These are phyloP conservation scores for Globisporangium viniferum DNA, from an alignment of 352 stramenopile species.

Conservation along the genomic window DNA sequence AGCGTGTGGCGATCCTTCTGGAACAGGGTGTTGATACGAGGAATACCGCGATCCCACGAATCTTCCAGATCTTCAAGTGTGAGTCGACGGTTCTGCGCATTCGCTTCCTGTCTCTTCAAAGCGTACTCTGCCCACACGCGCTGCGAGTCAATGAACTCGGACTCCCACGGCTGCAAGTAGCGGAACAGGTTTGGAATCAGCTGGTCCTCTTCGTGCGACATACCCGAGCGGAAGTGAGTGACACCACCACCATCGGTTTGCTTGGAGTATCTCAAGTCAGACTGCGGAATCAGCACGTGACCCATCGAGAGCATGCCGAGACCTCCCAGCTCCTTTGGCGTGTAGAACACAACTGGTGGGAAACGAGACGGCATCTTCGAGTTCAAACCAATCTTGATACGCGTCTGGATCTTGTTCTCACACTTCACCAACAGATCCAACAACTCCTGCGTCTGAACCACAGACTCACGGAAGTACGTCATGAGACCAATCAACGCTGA, in stretches of 20 bases:
- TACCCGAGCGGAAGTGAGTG: conserved; percentile 98
- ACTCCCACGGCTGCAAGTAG: conserved; percentile 98
- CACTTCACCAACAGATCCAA: conserved; percentile 99
- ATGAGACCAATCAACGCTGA: conserved; percentile 96
- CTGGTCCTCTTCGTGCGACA: conserved; percentile 98
- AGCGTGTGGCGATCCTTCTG: conserved; percentile 99
- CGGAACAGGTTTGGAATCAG: conserved; percentile 99
- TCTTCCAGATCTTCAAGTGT: conserved; percentile 99
- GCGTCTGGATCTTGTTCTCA: conserved; percentile 99
- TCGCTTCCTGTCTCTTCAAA: conserved; percentile 98
- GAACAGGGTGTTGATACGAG: conserved; percentile 96
- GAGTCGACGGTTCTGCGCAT: conserved; percentile 97
- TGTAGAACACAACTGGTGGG: conserved; percentile 99
- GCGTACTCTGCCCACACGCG: conserved; percentile 99
- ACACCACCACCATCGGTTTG: conserved; percentile 97
- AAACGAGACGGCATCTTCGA: conserved; percentile 99
- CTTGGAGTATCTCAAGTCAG: conserved; percentile 98
- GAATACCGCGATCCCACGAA: conserved; percentile 99
- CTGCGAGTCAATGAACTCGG: conserved; percentile 99
- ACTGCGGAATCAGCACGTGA: conserved; percentile 99
- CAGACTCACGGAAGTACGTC: conserved; percentile 99
- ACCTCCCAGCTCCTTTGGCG: conserved; percentile 98
- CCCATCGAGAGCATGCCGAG: conserved; percentile 99
- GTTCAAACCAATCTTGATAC: conserved; percentile 99
- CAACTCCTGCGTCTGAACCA: conserved; percentile 99